Evolutionary conservation across 495 filamentous ascomycete genomes (phyloP), one percentile per base, ranked within the genome.

Genomic region (Xylaria castorea): DNA sequence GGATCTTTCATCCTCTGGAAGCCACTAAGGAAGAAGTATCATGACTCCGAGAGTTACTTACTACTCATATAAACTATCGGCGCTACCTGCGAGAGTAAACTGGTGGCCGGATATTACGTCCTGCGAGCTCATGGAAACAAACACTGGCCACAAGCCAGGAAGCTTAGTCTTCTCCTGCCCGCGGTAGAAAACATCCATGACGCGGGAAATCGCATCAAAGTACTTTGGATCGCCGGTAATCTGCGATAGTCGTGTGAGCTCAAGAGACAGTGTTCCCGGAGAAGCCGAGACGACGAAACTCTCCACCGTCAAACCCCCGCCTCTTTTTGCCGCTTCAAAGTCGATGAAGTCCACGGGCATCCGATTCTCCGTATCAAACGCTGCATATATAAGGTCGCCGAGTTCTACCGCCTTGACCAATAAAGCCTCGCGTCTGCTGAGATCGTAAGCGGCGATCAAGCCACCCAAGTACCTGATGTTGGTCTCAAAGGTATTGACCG

Each of bases 21-120:
- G 2, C 30, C 2, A 1, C 20, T 2, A 5, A 36, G 32, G 20
- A 2, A 61, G 12, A 8, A 61, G 9, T 0, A 36, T n/a, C 1
- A 30, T 36, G 16, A 16, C 32, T 38, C 9, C 18, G 8, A 30
- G 34, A n/a, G 38, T 12, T 20, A 38, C 58, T 61, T 38, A 61
- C 58, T 98, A 98, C 80, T 98, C 95, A 76, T 97, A 97, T 12
- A 92, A 86, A 7, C 92, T 95, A 79, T 97, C 95, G 14, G 92
- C 90, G 81, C 89, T 85, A 14, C 89, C 93, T 34, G 90, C 95
- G 36, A 97, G 82, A 0, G 89, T 92, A 75, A 91, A 98, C 22
- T 70, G 57, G 60, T 72, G 75, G 34, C 84, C 85, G 1, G 68
- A 73, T 14, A 74, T 67, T 18, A 85, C 83, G 34, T 82, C 77